A percentile compares a stretch with the other conserved stretches of the same genome.
phyloP scores from a whole-genome alignment of 371 early-diverging fungal species.

The Rhizopus stolonifer region DNA sequence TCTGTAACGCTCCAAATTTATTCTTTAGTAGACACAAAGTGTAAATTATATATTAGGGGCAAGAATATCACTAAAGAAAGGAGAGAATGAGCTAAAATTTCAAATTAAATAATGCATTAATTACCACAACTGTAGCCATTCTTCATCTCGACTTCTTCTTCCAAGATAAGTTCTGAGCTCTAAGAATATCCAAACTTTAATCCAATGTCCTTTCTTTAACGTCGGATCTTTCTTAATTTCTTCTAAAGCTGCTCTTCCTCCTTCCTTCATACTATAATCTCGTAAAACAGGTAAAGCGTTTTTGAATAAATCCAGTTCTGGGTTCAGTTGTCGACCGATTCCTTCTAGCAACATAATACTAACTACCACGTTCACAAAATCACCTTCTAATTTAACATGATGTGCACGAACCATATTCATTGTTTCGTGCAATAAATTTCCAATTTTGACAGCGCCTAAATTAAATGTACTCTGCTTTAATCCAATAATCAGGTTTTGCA shows the following conservation, averaged over 20 bases:
- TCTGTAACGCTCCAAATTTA: no score
- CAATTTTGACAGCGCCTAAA: constrained; percentile 76
- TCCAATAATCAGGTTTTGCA: constrained; percentile 72
- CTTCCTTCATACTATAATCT: constrained; percentile 61
- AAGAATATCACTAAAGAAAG: constrained; percentile 23
- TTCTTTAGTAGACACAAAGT: neutral
- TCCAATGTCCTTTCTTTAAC: constrained; percentile 48
- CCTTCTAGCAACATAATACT: constrained; percentile 92
- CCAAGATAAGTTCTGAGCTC: constrained; percentile 71
- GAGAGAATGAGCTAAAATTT: neutral
- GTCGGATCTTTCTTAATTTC: constrained; percentile 55
- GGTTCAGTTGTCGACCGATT: constrained; percentile 87
- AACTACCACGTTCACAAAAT: constrained; percentile 91
- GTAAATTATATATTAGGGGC: constrained; percentile 21
- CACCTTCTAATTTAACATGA: constrained; percentile 91
- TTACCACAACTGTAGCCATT: constrained; percentile 52
- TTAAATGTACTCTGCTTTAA: constrained; percentile 75
- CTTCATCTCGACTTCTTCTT: constrained; percentile 41
- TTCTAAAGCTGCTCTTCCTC: constrained; percentile 51
- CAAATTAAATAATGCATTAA: neutral
- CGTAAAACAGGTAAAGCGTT: constrained; percentile 78
- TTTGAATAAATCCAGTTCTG: constrained; percentile 88
- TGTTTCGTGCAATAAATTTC: constrained; percentile 73
- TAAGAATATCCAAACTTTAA: constrained; percentile 78
- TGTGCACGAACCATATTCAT: constrained; percentile 86